Evolutionary conservation across 2,329 filamentous ascomycete species (phyloP).

Genomic region (Daldinia sp.): DNA sequence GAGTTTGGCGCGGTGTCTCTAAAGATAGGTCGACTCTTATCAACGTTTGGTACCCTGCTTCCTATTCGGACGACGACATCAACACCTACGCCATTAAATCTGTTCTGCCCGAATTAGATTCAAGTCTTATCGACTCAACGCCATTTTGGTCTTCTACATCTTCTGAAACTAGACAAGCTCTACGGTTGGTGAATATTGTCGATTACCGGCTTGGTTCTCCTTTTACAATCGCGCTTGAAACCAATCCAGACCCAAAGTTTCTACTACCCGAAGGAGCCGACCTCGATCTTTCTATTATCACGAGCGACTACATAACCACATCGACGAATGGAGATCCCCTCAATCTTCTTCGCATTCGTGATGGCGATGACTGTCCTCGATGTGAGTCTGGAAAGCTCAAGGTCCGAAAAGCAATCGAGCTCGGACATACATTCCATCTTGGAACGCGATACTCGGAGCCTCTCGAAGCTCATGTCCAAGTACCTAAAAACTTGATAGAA

Average conservation of each 20-base stretch:
- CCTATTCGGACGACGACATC: conserved; percentile 52
- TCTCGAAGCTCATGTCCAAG: conserved; percentile 72
- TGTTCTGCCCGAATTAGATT: conserved; percentile 75
- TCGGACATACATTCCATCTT: conserved; percentile 95
- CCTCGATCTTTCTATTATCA: conserved; percentile 29
- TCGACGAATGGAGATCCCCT: conserved; percentile 56
- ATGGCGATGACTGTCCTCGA: conserved; percentile 78
- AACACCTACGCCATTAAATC: conserved; percentile 73
- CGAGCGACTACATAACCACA: conserved; percentile 40
- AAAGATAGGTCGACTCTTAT: conserved; percentile 76
- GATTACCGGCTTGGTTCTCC: conserved; percentile 51
- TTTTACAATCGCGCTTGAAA: conserved; percentile 36
- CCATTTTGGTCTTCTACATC: conserved; percentile 63
- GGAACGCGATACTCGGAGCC: conserved; percentile 88
- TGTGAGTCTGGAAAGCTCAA: conserved; percentile 74
- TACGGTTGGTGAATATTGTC: conserved; percentile 48
- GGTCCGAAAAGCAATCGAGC: conserved; percentile 81
- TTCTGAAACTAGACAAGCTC: conserved; percentile 28
- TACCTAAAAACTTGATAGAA: conserved; percentile 52
- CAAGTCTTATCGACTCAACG: conserved; percentile 72
- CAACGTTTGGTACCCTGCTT: conserved; percentile 73
- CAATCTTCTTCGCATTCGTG: conserved; percentile 73
- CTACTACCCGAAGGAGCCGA: conserved; percentile 35
- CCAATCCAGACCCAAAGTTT: conserved; percentile 19
- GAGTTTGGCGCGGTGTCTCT: conserved; percentile 73